Percentiles rank a stretch among this genome's conserved stretches.
Conservation (phyloP, 2,329 filamentous ascomycete genomes). For the Blastomyces parvus region DNA sequence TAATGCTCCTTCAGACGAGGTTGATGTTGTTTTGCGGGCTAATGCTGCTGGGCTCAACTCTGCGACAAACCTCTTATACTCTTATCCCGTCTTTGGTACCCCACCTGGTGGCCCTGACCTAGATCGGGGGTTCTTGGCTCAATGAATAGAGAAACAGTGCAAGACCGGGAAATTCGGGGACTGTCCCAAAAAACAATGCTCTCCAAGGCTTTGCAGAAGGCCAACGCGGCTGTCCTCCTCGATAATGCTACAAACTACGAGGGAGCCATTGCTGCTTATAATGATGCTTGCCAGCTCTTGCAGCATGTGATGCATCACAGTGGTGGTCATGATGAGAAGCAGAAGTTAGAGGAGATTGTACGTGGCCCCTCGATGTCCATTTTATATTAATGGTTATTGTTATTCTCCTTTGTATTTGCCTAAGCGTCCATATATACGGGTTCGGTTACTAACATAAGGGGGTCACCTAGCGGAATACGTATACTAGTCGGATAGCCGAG, state of each 20-base stretch:
- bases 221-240: conserved; percentile 87
- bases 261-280: conserved; percentile 80
- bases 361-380: conserved; percentile 27
- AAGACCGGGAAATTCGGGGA: conserved; percentile 32
- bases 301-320: conserved; percentile 81
- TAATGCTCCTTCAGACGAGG: neutral
- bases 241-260: conserved; percentile 95
- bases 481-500: conserved; percentile 81
- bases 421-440: neutral
- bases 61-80: neutral
- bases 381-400: neutral
- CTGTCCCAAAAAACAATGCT: conserved; percentile 89
- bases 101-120: neutral
- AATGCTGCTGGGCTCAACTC: neutral
- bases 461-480: conserved; percentile 62
- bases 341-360: conserved; percentile 86
- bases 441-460: neutral
- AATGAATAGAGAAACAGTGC: conserved; percentile 7
- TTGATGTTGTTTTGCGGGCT: neutral
- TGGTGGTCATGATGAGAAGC: conserved; percentile 70
- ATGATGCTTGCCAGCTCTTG: conserved; percentile 78
- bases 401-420: neutral
- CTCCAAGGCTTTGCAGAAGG: conserved; percentile 88
- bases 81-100: neutral
- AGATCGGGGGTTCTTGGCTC: neutral